Evolutionary conservation across 2,329 filamentous ascomycete species (phyloP), one percentile per base, ranked within the genome.

Genomic region (Cordyceps tenuipes): DNA sequence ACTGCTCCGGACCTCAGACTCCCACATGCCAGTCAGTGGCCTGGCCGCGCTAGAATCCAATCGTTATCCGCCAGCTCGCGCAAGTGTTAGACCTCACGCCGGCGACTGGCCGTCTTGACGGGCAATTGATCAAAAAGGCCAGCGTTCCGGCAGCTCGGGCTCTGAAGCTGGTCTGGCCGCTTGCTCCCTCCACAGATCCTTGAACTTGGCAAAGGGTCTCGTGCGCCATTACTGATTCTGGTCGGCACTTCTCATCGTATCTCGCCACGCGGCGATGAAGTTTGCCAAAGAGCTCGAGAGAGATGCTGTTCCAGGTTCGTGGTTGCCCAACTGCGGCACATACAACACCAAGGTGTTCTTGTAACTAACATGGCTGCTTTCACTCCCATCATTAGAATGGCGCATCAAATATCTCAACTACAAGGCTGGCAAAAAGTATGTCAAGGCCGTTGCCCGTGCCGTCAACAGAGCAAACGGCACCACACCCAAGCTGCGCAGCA

Each of bases 401-500:
- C 85, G 89, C 68, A 83, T 87, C 72, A 96, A 96, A 74, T 97
- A 97, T 73, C 82, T 97, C 67, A 85, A 97, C 75, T 97, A 97
- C 80, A 96, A 96, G 81, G 86, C 86, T 60, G 93, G 91, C 62
- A 97, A 97, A 77, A 97, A 97, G 76, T 88, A 91, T 71, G 81
- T 97, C 73, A 97, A 97, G 74, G 86, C 85, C 60, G 86, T 97
- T 57, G 76, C 81, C 26, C 83, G 88, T 63, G 90, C 91, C 62
- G 81, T 94, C 63, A 80, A 82, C 76, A 75, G 84, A 76, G 73
- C 83, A 70, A 77, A 82, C 62, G 72, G 77, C 61, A 82, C 83
- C 0, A 59, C 82, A 85, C 10, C 66, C 66, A 41, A 71, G 74
- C 23, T 62, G 70, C 58, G 68, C 66, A 53, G 65, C 67, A 53